Evolutionary conservation across 768 basidiomycete species (phyloP), one percentile per base, ranked within the genome.

Genomic region (Lentinus tigrinus): DNA sequence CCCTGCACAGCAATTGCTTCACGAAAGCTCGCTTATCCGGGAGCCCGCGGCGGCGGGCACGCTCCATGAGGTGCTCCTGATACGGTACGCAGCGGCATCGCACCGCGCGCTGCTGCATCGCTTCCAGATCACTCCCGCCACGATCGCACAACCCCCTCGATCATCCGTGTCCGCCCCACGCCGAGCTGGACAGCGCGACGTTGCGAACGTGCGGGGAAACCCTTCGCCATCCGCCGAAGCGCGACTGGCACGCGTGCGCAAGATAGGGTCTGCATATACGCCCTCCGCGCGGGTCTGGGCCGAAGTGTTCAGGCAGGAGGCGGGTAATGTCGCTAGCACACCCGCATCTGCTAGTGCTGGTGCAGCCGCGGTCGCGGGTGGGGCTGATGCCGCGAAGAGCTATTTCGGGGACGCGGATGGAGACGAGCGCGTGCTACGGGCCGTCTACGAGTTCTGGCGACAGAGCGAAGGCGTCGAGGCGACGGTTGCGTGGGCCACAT

Each of bases 61-160:
- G 51, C 52, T 84, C 51, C 82, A 84, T 61, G 78, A 80, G 70
- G 70, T 64, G 52, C 69, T 84, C 46, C 73, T 84, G 60, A 67
- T 79, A 62, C 73, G 75, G 55, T 82, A 81, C 67, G 76, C 75
- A 50, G 69, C 54, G 26, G 54, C 56, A 13, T 47, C 63, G 52
- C 51, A 64, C 47, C 52, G 51, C 47, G 63, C 51, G 26, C 60
- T 64, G 38, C 40, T 21, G 14, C 14, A 50, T 54, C 56, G 59
- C 21, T 7, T 23, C 21, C 13, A 14, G 66, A 69, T 47, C 66
- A 65, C 64, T 6, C 31, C 31, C 61, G 31, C 46, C 56, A 62
- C 65, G 67, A 56, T 17, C 43, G 46, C 31, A 34, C 36, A 47
- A 38, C n/a, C 10, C 13, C 16, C 36, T 40, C 36, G 7, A 19